These are phyloP conservation scores for Lepiota brunneoincarnata DNA, from an alignment of 768 basidiomycete genomes.

Conservation along the genomic window DNA sequence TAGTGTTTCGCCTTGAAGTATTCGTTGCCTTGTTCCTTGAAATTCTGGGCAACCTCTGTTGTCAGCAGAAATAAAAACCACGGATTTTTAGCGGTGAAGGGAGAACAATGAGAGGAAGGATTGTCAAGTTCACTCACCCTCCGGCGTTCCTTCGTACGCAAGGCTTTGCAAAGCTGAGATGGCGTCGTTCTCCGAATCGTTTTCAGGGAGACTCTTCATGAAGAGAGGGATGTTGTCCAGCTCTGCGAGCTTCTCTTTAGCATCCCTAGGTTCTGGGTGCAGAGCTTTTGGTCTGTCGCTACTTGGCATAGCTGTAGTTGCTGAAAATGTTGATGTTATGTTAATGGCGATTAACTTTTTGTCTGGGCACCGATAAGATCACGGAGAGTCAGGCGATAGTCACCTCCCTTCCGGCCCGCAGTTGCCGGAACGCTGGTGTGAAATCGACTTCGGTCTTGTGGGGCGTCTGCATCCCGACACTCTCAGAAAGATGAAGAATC, in stretches of 20 bases:
- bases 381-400: too few species aligned
- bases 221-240: slow-evolving; percentile 82
- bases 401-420: neutral
- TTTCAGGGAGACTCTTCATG: slow-evolving; percentile 83
- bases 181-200: slow-evolving; percentile 59
- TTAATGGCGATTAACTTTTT: neutral
- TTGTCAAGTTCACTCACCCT: slow-evolving; percentile 65
- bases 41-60: slow-evolving; percentile 84
- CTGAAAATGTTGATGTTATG: too few species aligned
- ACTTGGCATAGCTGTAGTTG: neutral
- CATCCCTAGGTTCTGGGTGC: slow-evolving; percentile 23
- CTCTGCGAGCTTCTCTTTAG: slow-evolving; percentile 37
- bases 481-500: slow-evolving; percentile 24
- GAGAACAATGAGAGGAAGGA: neutral
- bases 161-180: slow-evolving; percentile 85
- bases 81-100: neutral
- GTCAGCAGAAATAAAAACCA: neutral
- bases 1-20: slow-evolving; percentile 86
- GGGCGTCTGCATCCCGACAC: neutral
- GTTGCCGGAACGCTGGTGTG: neutral
- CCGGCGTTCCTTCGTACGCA: slow-evolving; percentile 85
- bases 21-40: slow-evolving; percentile 95
- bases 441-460: too few species aligned
- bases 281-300: neutral
- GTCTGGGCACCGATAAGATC: neutral